A percentile compares a stretch with the other conserved stretches of the same genome.
Evolutionary conservation across 1,284 basidiomycete genomes (phyloP).

Genomic region (Malassezia sympodialis): DNA sequence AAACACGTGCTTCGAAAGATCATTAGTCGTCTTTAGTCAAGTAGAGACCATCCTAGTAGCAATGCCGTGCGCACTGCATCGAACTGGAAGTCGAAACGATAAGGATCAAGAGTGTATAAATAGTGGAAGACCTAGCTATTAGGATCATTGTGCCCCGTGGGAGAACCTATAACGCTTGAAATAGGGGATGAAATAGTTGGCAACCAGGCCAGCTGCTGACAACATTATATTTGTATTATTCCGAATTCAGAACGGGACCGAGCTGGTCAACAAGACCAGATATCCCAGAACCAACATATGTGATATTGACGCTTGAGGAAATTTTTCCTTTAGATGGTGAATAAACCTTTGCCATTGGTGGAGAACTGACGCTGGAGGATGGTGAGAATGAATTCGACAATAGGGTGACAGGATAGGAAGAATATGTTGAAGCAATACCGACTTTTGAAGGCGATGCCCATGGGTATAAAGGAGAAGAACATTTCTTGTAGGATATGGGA

Average conservation of each 20-base stretch:
- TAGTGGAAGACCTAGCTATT: background rate
- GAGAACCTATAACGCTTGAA: background rate
- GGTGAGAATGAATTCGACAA: background rate
- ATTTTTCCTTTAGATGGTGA: background rate
- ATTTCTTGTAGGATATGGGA: background rate
- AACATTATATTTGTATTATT: background rate
- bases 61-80: too few relatives aligned
- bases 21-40: slow-evolving; percentile 1
- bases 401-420: background rate
- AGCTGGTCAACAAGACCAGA: background rate
- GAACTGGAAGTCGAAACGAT: too few relatives aligned
- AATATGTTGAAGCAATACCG: background rate
- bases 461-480: background rate
- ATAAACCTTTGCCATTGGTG: background rate
- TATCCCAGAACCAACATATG: background rate
- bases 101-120: too few relatives aligned
- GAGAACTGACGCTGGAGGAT: background rate
- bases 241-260: background rate
- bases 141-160: too few relatives aligned
- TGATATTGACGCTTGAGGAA: background rate
- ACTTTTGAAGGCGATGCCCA: background rate
- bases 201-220: background rate
- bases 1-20: background rate
- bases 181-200: background rate
- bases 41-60: too few relatives aligned